A percentile compares a stretch with the other conserved stretches of the same genome.
Conservation (phyloP, 805 yeast species). For the Ogataea pini region DNA sequence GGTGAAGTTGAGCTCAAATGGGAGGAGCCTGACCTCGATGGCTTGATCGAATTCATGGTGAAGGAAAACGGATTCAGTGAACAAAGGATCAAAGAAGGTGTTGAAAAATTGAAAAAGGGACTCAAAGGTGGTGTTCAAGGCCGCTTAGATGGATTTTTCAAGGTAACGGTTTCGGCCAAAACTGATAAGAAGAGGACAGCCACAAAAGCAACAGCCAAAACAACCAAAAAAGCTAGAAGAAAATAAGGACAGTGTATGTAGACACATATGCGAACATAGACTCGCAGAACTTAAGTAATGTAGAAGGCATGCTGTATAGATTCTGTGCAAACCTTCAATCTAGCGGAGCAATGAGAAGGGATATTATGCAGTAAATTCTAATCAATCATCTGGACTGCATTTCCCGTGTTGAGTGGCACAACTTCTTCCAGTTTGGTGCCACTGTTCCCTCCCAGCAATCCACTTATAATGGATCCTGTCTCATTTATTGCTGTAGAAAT, state of each 20-base stretch:
- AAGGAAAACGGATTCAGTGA: constrained; percentile 89
- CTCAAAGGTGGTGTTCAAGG: constrained; percentile 87
- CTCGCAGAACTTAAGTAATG: constrained; percentile 1
- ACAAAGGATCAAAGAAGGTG: constrained; percentile 86
- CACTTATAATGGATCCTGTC: constrained; percentile 25
- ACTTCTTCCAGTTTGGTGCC: constrained; percentile 12
- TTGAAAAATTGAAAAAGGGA: constrained; percentile 80
- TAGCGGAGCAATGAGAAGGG: not conserved
- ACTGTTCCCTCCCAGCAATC: constrained; percentile 14
- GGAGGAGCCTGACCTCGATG: constrained; percentile 86
- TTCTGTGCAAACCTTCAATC: not conserved
- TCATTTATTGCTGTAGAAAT: constrained; percentile 21
- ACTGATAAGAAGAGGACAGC: constrained; percentile 41
- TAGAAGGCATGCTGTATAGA: constrained; percentile 3
- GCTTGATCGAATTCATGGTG: constrained; percentile 78
- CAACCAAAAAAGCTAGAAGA: constrained; percentile 20
- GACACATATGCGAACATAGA: not conserved
- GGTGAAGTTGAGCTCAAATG: constrained; percentile 73
- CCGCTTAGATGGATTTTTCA: constrained; percentile 88
- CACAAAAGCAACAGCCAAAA: constrained; percentile 32
- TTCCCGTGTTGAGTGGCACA: not conserved
- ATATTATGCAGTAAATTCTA: not conserved
- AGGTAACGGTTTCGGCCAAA: constrained; percentile 49
- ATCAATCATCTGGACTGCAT: not conserved
- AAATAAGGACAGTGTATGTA: constrained; percentile 5